Evolutionary conservation across 1,284 basidiomycete genomes (phyloP), one percentile per base, ranked within the genome.

Genomic region (Thelephora terrestris): DNA sequence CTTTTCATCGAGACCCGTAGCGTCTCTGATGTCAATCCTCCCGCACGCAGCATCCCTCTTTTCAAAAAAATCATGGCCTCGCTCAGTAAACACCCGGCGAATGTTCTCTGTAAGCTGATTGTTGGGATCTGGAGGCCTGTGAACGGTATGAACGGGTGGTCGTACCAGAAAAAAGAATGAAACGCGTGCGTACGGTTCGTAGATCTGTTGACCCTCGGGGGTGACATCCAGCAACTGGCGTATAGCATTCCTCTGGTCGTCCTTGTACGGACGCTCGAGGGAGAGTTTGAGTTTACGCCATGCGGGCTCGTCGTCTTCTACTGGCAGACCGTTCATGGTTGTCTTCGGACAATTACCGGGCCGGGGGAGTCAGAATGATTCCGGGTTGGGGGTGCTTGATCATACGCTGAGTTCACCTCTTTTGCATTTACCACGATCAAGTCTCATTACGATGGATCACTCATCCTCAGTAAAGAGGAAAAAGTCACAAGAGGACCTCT

Each of bases 211-310:
- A 36, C 85, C 83, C 39, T 83, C 78, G n/a, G 72, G 69, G 9
- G 75, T 71, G 47, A 90, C 85, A 57, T 90, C 86, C 14, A 74
- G 64, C 24, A 89, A 63, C n/a, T 71, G 67, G 20, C 76, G 79
- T 24, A 87, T 74, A 12, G 60, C 70, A 38, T 76, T 66, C 12
- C 80, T 83, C 37, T 72, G 64, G 53, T 89, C 85, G 57, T 86
- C 81, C 64, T 81, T 87, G 67, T 88, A 87, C 0, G 83, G 85
- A 42, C 78, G 70, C 60, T 90, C 86, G 36, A 89, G 71, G 1
- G 84, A 81, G 7, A 88, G 67, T 52, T 68, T 79, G 32, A 79
- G 68, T 49, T 72, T 71, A 59, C 75, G 81, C 75, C 78, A 83
- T 14, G 67, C 58, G 14, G 68, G 70, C 48, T 73, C 70, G 34